Evolutionary conservation across 768 basidiomycete species (phyloP).

Genomic region (Calocera cornea): DNA sequence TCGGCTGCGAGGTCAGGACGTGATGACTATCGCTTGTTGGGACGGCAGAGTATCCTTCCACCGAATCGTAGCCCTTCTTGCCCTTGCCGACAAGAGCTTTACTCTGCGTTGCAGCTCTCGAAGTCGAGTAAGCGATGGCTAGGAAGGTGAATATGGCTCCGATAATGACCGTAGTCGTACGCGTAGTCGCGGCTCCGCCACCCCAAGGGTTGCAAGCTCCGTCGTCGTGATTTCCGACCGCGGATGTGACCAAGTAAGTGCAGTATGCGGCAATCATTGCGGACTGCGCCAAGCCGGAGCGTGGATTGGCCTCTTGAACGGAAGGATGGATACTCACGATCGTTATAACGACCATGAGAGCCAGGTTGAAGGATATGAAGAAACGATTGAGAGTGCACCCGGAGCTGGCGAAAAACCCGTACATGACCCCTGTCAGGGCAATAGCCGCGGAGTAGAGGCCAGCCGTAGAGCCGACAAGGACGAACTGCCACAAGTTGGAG

Average conservation of each 20-base stretch:
- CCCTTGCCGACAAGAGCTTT: slow-evolving; percentile 66
- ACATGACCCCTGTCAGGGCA: slow-evolving; percentile 75
- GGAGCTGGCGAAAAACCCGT: slow-evolving; percentile 76
- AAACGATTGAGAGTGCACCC: slow-evolving; percentile 89
- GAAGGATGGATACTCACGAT: slow-evolving; percentile 68
- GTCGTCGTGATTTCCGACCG: slow-evolving; percentile 74
- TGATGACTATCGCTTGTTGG: slow-evolving; percentile 40
- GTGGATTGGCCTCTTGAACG: slow-evolving; percentile 85
- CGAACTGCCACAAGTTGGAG: slow-evolving; percentile 90
- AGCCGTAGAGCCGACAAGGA: slow-evolving; percentile 86
- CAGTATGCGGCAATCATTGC: slow-evolving; percentile 97
- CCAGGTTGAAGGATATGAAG: slow-evolving; percentile 91
- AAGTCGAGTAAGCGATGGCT: slow-evolving; percentile 95
- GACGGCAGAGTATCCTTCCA: slow-evolving; percentile 49
- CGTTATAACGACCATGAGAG: slow-evolving; percentile 64
- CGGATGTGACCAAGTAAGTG: slow-evolving; percentile 88
- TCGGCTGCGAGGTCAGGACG: slow-evolving; percentile 73
- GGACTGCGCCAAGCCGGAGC: slow-evolving; percentile 87
- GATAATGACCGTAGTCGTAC: slow-evolving; percentile 73
- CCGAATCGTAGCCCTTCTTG: slow-evolving; percentile 31
- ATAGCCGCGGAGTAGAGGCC: slow-evolving; percentile 73
- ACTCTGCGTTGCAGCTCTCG: slow-evolving; percentile 88
- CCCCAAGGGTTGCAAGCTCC: slow-evolving; percentile 68
- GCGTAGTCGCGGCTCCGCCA: slow-evolving; percentile 44
- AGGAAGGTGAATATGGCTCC: slow-evolving; percentile 95